phyloP scores from a whole-genome alignment of 2,329 filamentous ascomycete species.

The Pseudophaeomoniella oleicola region DNA sequence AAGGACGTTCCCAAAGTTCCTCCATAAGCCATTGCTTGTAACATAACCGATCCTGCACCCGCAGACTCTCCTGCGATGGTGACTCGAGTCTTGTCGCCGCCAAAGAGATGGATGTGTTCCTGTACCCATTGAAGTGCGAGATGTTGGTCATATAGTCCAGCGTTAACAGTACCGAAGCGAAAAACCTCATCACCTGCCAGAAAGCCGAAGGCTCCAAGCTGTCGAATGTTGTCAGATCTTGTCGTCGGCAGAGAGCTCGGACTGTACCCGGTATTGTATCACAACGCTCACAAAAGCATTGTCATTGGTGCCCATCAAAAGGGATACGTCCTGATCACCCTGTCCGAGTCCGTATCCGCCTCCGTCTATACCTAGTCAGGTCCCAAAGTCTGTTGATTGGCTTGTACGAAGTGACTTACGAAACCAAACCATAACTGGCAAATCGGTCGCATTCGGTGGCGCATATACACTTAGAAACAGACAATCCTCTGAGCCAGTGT shows the following conservation, averaged over 20 bases:
- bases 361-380: slow-evolving; percentile 11
- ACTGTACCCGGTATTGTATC: slow-evolving; percentile 34
- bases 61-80: slow-evolving; percentile 49
- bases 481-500: slow-evolving; percentile 18
- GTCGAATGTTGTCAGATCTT: slow-evolving; percentile 1
- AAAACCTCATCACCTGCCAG: slow-evolving; percentile 39
- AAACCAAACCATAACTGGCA: slow-evolving; percentile 21
- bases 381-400: background rate
- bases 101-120: slow-evolving; percentile 40
- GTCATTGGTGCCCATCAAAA: slow-evolving; percentile 31
- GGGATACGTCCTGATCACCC: slow-evolving; percentile 22
- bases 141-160: slow-evolving; percentile 49
- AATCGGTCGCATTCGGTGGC: slow-evolving; percentile 11
- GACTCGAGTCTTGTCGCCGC: slow-evolving; percentile 44
- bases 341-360: slow-evolving; percentile 23
- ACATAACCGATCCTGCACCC: slow-evolving; percentile 42
- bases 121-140: slow-evolving; percentile 47
- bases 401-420: slow-evolving; percentile 9
- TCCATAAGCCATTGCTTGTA: slow-evolving; percentile 37
- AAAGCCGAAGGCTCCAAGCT: slow-evolving; percentile 33
- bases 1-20: slow-evolving; percentile 25
- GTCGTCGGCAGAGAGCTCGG: background rate
- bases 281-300: slow-evolving; percentile 33
- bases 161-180: slow-evolving; percentile 44
- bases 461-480: slow-evolving; percentile 22